These are phyloP conservation scores for Fusarium tuaranense DNA, from an alignment of 2,329 filamentous ascomycete genomes.

Conservation along the genomic window DNA sequence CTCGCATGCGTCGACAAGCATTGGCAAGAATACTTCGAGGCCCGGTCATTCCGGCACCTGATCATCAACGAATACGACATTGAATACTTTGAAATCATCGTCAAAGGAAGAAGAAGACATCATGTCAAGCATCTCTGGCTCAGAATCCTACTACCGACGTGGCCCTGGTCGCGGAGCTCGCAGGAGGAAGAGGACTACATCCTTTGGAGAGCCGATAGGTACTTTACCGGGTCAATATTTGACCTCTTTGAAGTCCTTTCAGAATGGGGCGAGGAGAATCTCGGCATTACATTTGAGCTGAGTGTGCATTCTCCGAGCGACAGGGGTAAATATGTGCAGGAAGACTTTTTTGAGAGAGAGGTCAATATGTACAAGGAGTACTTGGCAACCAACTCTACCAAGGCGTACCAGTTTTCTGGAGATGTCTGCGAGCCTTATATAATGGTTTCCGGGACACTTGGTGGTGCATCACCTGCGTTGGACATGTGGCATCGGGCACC, in stretches of 20 bases:
- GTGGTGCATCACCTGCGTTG: background rate
- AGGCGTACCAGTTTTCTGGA: background rate
- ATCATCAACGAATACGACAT: conserved; percentile 7
- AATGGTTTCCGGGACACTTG: background rate
- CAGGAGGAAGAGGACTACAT: background rate
- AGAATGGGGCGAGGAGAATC: background rate
- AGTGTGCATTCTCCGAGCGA: conserved; percentile 5
- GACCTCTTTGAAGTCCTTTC: conserved; percentile 7
- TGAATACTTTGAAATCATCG: background rate
- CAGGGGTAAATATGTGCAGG: background rate
- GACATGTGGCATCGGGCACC: background rate
- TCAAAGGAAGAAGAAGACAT: background rate
- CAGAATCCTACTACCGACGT: background rate
- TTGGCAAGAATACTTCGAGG: conserved; percentile 18
- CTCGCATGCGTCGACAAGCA: conserved; percentile 6
- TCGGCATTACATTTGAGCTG: conserved; percentile 11
- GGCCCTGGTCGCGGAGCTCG: background rate
- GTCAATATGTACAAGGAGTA: background rate
- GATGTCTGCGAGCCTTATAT: background rate
- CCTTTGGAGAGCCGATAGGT: background rate
- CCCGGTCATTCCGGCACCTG: conserved; percentile 5
- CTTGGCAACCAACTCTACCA: background rate
- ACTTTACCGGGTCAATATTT: conserved; percentile 4
- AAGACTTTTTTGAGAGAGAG: background rate
- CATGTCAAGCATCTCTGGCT: conserved; percentile 22